Base-by-base conservation (phyloP, 1,284 basidiomycete genomes). In the Fistulina hepatica region DNA sequence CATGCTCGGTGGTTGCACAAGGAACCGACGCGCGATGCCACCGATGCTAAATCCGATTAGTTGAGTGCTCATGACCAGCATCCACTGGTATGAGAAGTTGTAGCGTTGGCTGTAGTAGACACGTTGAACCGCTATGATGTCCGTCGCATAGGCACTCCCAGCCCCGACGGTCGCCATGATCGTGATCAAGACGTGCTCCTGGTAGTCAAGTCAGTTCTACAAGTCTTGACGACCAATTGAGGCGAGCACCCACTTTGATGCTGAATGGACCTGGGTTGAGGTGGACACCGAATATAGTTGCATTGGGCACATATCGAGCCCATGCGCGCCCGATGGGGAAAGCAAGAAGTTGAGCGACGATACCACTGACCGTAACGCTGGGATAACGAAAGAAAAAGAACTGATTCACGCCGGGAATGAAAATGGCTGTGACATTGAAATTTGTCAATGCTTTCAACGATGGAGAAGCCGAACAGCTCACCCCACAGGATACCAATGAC, bases 1-100 rank as follows among this genome's bases (percentile, higher is more conserved):
- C 77, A 89, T 82, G 2, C 75, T 75, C 0, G 83, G 81, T 0
- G 85, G 86, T 48, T 73, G 69, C 6, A 84, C 78, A 21, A 84
- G 61, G 59, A 80, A 77, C 6, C 69, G 62, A 6, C 70, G 54
- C 34, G 68, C 64, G 27, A 78, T 49, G 5, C 84, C 84, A 6
- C 82, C 80, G 5, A 85, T 65, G 9, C 75, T 71, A 47, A 85
- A 81, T 0, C 83, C 84, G 24, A 81, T 73, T 48, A 85, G 58
- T 50, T 85, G 76, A 0, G 77, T 76, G 2, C 77, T 71, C 53
- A 89, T 65, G 19, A 80, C 64, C 24, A 84, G 56, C 49, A 85
- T 61, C 58, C 71, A 67, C 63, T 74, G 67, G 70, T 69, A 73
- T 27, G 52, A 42, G 46, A 73, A 74, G 44, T 58, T 62, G 47